Base-by-base conservation (phyloP, 2,329 filamentous ascomycete genomes). In the Coniochaeta sp. region DNA sequence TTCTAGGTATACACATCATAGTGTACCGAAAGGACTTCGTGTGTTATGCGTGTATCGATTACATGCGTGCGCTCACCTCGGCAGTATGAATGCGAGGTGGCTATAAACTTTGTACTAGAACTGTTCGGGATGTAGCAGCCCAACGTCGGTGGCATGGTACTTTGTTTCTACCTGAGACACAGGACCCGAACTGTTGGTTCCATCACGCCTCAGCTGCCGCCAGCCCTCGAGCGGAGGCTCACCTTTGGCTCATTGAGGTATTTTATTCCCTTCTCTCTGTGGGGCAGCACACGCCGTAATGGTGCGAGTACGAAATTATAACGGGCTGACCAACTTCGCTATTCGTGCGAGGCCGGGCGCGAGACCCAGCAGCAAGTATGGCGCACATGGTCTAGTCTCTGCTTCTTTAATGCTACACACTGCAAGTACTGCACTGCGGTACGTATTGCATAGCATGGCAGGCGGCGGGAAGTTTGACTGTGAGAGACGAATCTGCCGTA, bases 131-230 rank as follows among this genome's bases (percentile, higher is more conserved):
- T 5, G 16, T 26, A 24, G 22, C 8, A 47, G 3, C 42, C 8
- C 42, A 26, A 26, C 40, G 16, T 47, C 26, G 42, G 8, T 9
- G 19, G 19, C 10, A 24, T 26, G 24, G 42, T 47, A 47, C 42
- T 47, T 47, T 26, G 42, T 52, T 52, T 28, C 47, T 52, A 52
- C 47, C 47, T 52, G 47, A 52, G 47, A 52, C 47, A 52, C 47
- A 52, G 12, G 9, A 9, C 16, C 24, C 47, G 47, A 52, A 28
- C 9, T 52, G 22, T 30, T 52, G 47, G 47, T 52, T 52, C 47
- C 47, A 52, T 28, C 47, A 17, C 47, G 22, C 24, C 47, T 28
- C 24, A 28, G 47, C 47, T 26, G 47, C 47, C 47, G 47, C 47
- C 47, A 52, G 24, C 17, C 24, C 26, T 52, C 24, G 47, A 26